Percentiles rank a stretch among this genome's conserved stretches.
phyloP scores from a whole-genome alignment of 345 rosid species.

The Boechera divaricarpa region DNA sequence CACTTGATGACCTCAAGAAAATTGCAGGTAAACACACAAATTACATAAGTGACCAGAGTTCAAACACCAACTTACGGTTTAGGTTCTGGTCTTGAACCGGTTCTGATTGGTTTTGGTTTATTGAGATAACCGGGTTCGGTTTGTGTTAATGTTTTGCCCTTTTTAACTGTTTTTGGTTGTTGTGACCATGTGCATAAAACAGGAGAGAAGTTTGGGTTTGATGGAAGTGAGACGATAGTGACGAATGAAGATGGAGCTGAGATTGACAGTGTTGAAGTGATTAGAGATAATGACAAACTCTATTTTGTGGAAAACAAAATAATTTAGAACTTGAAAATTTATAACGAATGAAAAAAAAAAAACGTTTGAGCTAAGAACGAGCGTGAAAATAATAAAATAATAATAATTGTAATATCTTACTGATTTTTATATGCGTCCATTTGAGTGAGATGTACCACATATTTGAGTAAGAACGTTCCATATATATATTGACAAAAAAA shows the following conservation, averaged over 20 bases:
- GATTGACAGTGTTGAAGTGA: slow-evolving; percentile 80
- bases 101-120: slow-evolving; percentile 7
- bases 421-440: slow-evolving; percentile 23
- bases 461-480: neutral
- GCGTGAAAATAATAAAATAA: neutral
- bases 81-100: slow-evolving; percentile 3
- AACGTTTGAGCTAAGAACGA: slow-evolving; percentile 2
- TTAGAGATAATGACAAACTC: slow-evolving; percentile 85
- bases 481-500: neutral
- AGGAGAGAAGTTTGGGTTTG: slow-evolving; percentile 78
- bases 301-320: slow-evolving; percentile 58
- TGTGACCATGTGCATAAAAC: slow-evolving; percentile 5
- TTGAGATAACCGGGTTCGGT: slow-evolving; percentile 3
- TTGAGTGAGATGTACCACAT: slow-evolving; percentile 16
- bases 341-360: neutral
- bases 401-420: neutral
- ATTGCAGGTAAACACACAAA: slow-evolving; percentile 62
- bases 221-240: slow-evolving; percentile 57
- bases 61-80: neutral
- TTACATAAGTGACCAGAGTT: neutral
- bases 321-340: neutral
- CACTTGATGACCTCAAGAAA: slow-evolving; percentile 77
- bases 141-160: neutral
- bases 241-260: slow-evolving; percentile 81
- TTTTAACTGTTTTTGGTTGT: neutral